phyloP scores from a whole-genome alignment of 345 rosid species.

The Microthlaspi erraticum region DNA sequence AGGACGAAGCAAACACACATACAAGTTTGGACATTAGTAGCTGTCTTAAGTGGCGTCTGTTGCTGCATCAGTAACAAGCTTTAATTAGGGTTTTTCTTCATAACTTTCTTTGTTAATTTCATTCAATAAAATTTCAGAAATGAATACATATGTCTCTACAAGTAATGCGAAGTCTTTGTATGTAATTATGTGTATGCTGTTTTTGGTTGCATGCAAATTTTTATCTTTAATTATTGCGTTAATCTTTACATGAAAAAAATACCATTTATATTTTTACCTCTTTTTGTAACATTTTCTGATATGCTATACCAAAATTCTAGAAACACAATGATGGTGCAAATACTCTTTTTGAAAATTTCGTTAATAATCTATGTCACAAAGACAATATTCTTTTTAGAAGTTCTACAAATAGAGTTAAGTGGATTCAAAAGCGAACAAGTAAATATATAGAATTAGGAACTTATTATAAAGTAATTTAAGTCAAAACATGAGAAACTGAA shows the following conservation, averaged over 20 bases:
- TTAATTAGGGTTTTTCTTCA: slow-evolving; percentile 33
- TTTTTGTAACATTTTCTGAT: background rate
- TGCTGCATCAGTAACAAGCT: slow-evolving; percentile 66
- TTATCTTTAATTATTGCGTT: background rate
- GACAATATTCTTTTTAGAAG: too few relatives aligned
- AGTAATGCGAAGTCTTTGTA: background rate
- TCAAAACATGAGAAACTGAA: background rate
- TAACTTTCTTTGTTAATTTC: background rate
- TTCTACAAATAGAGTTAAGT: background rate
- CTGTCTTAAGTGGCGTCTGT: slow-evolving; percentile 59
- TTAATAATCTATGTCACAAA: background rate
- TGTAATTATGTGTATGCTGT: background rate
- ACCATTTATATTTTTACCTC: background rate
- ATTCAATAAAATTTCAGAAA: background rate
- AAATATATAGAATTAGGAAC: background rate
- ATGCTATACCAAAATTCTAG: background rate
- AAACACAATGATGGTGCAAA: background rate
- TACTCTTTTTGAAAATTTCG: background rate
- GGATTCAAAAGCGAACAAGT: background rate
- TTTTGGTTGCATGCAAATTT: background rate
- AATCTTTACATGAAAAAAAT: background rate
- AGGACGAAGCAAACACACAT: slow-evolving; percentile 29
- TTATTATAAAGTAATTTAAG: background rate
- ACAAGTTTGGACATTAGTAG: slow-evolving; percentile 78
- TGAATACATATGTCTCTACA: background rate